Evolutionary conservation across 441 rosid species (phyloP).

Genomic region (Biscutella laevigata): DNA sequence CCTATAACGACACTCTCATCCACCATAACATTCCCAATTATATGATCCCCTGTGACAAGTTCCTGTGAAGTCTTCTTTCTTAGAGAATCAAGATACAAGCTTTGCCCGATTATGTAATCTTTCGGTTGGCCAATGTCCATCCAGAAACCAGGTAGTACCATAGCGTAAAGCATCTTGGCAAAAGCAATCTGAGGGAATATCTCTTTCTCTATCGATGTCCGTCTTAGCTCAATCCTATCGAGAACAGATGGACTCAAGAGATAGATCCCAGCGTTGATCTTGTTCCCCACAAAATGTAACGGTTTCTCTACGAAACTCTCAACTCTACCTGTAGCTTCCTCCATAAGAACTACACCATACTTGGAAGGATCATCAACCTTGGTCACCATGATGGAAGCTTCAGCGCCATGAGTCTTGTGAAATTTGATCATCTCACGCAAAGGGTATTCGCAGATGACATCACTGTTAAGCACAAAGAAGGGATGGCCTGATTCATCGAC

Average conservation of each 20-base stretch:
- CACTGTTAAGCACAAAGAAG: conserved; percentile 58
- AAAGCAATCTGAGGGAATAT: conserved; percentile 52
- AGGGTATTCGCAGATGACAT: conserved; percentile 59
- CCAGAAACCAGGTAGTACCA: conserved; percentile 61
- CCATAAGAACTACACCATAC: conserved; percentile 54
- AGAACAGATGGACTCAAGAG: conserved; percentile 53
- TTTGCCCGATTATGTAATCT: conserved; percentile 48
- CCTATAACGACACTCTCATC: conserved; percentile 37
- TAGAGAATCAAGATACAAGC: conserved; percentile 40
- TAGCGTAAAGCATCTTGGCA: conserved; percentile 43
- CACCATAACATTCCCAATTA: conserved; percentile 43
- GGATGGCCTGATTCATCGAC: conserved; percentile 44
- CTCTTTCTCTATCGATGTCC: conserved; percentile 57
- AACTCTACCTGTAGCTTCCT: conserved; percentile 37
- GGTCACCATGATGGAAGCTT: conserved; percentile 60
- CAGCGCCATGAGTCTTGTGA: conserved; percentile 45
- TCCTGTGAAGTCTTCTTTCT: conserved; percentile 24
- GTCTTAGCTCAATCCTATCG: conserved; percentile 42
- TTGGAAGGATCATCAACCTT: conserved; percentile 59
- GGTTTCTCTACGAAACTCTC: conserved; percentile 59
- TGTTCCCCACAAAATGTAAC: conserved; percentile 49
- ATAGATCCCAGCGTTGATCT: conserved; percentile 58
- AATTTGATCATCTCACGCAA: conserved; percentile 45
- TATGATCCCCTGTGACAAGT: conserved; percentile 31
- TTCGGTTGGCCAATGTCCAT: conserved; percentile 62